These are phyloP conservation scores for Botrytis cinerea DNA, from an alignment of 2,329 filamentous ascomycete genomes.

Conservation along the genomic window DNA sequence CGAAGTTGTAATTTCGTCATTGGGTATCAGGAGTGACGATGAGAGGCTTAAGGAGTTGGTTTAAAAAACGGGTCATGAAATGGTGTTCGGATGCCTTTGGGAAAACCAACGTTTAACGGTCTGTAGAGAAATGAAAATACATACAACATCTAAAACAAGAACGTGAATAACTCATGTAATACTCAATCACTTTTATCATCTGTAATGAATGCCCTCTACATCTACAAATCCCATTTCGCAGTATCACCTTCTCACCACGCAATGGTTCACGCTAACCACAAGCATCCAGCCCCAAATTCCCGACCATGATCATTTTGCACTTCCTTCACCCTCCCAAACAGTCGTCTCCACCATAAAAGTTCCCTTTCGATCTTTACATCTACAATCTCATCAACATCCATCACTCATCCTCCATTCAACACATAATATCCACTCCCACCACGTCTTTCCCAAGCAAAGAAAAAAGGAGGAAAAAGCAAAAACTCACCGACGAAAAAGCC, in stretches of 20 bases:
- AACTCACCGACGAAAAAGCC: conserved; percentile 61
- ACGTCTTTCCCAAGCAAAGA: background rate
- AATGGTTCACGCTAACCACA: conserved; percentile 11
- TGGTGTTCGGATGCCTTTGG: background rate
- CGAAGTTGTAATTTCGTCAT: background rate
- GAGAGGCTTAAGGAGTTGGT: background rate
- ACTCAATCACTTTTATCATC: background rate
- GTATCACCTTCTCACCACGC: background rate
- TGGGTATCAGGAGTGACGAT: background rate
- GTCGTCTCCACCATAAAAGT: conserved; percentile 65
- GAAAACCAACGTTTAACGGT: background rate
- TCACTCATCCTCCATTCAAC: conserved; percentile 10
- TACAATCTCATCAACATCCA: conserved; percentile 38
- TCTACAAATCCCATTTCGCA: too few relatives aligned
- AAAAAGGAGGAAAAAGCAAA: conserved; percentile 3
- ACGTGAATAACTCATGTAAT: background rate
- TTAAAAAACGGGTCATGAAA: background rate
- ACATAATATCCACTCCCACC: conserved; percentile 2
- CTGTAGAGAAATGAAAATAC: background rate
- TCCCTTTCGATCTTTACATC: conserved; percentile 59
- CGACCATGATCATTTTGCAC: background rate
- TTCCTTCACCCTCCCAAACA: conserved; percentile 53
- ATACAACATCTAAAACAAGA: background rate
- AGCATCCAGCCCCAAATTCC: background rate
- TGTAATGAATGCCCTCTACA: background rate